Base-by-base conservation (phyloP, 2,329 filamentous ascomycete species). In the Paecilomyces niveus region DNA sequence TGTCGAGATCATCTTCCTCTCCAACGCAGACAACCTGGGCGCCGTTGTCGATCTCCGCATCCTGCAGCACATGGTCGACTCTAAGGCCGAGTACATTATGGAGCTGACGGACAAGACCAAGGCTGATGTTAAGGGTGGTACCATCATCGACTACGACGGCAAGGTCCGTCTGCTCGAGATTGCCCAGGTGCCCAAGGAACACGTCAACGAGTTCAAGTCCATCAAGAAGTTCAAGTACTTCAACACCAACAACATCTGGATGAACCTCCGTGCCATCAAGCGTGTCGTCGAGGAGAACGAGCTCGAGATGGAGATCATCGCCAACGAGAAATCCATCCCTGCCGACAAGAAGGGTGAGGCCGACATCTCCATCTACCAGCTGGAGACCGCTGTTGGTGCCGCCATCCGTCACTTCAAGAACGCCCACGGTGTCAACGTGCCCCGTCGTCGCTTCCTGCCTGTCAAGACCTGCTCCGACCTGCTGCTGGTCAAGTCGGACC, bases 171-270 rank as follows among this genome's bases (percentile, higher is more conserved):
- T 99, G 66, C 89, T 99, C 56, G 94, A 99, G 83, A 97, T 99
- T 70, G 94, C 94, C 13, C 94, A 99, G 83, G 94, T 99, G 35
- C 94, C 94, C 79, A 99, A 97, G 87, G 91, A 99, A 83, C 94
- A 99, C 80, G 90, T 94, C 76, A 97, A 99, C 81, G 94, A 99
- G 82, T 99, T 99, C 90, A 99, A 99, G 88, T 97, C 92, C 54
- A 99, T 99, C 85, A 99, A 99, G 89, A 99, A 99, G 85, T 99
- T 99, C 89, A 97, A 96, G 85, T 99, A 99, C 87, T 99, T 99
- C 89, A 99, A 99, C 87, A 99, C 94, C 79, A 99, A 99, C 89
- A 99, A 99, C 86, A 97, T 99, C 80, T 99, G 94, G 94, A 89
- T 99, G 84, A 96, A 96, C 82, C 85, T 97, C 70, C 88, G 90